Evolutionary conservation across 2,329 filamentous ascomycete species (phyloP).

Genomic region (Phaeosphaeriaceae sp.): DNA sequence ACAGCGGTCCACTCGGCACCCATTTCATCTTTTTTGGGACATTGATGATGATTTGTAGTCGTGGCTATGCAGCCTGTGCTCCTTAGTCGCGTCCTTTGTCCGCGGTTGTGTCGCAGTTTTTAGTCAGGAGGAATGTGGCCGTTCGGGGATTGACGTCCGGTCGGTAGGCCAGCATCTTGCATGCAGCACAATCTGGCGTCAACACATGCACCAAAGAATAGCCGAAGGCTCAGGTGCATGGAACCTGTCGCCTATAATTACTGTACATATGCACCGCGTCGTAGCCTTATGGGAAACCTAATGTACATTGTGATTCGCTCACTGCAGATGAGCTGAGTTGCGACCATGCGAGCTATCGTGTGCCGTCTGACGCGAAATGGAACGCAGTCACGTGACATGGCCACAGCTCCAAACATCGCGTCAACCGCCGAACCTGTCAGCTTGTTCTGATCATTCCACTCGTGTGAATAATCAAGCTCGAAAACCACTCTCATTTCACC

Average conservation of each 20-base stretch:
- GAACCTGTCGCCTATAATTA: background rate
- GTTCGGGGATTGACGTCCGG: slow-evolving; percentile 9
- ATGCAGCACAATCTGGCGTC: slow-evolving; percentile 5
- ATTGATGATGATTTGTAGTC: slow-evolving; percentile 21
- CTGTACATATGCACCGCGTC: background rate
- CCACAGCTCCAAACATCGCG: too few relatives aligned
- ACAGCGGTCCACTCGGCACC: slow-evolving; percentile 21
- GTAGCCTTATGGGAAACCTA: background rate
- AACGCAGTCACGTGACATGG: too few relatives aligned
- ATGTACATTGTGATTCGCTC: too few relatives aligned
- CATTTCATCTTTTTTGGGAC: slow-evolving; percentile 13
- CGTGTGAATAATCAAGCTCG: too few relatives aligned
- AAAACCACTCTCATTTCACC: too few relatives aligned
- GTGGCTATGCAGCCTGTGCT: slow-evolving; percentile 15
- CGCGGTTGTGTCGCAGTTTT: background rate
- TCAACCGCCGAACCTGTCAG: too few relatives aligned
- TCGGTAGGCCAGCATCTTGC: slow-evolving; percentile 11
- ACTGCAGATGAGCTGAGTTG: too few relatives aligned
- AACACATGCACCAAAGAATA: background rate
- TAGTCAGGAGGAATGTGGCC: slow-evolving; percentile 16
- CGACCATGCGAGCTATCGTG: too few relatives aligned
- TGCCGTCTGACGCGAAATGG: too few relatives aligned
- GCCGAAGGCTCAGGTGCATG: slow-evolving; percentile 4
- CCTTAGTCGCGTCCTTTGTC: slow-evolving; percentile 23
- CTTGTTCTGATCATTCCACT: too few relatives aligned